Percentiles rank a stretch among this genome's conserved stretches.
phyloP scores from a whole-genome alignment of 139 green algal species.

The Chloropicon primus region DNA sequence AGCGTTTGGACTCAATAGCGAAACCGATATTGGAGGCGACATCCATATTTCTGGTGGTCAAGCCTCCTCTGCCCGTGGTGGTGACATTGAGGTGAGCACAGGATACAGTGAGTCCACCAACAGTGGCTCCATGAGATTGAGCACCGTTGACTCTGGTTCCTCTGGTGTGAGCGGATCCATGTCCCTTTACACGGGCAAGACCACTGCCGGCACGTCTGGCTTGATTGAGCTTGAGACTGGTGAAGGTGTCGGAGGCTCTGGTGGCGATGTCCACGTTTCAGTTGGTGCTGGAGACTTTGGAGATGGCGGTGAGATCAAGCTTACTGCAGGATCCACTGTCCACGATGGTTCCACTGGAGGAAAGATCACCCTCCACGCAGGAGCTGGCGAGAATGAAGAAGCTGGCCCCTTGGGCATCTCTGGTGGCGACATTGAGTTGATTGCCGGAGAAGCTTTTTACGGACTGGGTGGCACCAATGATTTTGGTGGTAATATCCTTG shows the following conservation, averaged over 20 bases:
- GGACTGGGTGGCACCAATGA: slow-evolving; percentile 1
- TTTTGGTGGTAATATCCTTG: background rate
- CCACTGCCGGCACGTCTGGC: background rate
- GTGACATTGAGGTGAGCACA: no score
- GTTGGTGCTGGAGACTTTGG: background rate
- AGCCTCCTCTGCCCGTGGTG: no score
- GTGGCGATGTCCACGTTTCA: background rate
- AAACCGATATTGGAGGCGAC: background rate
- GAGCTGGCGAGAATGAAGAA: no score
- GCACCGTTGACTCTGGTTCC: background rate
- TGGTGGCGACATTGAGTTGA: no score
- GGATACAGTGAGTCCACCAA: no score
- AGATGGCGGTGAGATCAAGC: background rate
- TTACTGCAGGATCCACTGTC: background rate
- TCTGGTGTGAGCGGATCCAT: background rate
- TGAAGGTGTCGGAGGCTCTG: background rate
- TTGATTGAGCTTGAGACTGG: background rate
- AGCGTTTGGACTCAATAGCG: background rate
- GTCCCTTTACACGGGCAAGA: background rate
- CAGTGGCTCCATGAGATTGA: no score
- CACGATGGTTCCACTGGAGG: background rate
- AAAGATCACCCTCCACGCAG: background rate
- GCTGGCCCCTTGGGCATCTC: no score
- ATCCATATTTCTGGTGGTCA: background rate
- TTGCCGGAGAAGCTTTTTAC: no score